Percentiles rank a stretch among this genome's conserved stretches.
Conservation (phyloP, 345 rosid species). For the Passiflora organensis region DNA sequence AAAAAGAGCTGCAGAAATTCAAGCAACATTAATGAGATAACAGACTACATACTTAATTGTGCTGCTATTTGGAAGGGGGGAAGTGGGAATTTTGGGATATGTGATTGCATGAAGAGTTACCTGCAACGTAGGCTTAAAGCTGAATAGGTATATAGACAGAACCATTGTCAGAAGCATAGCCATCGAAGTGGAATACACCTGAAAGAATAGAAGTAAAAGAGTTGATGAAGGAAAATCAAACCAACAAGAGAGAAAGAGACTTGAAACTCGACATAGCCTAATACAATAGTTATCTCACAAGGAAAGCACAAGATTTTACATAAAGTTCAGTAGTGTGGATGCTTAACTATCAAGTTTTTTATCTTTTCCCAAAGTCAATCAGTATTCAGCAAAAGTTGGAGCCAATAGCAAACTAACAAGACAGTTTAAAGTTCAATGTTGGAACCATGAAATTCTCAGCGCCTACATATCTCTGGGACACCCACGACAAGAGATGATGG, state of each 20-base stretch:
- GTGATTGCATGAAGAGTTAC: constrained; percentile 18
- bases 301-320: too few relatives aligned
- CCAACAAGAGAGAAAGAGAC: not conserved
- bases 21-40: not conserved
- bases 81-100: not conserved
- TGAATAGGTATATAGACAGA: constrained; percentile 62
- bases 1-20: constrained; percentile 73
- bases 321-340: too few relatives aligned
- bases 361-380: too few relatives aligned
- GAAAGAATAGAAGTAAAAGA: not conserved
- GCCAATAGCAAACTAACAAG: too few relatives aligned
- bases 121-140: constrained; percentile 71
- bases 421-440: too few relatives aligned
- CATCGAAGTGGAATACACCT: constrained; percentile 89
- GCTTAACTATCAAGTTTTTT: too few relatives aligned
- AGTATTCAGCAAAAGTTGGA: too few relatives aligned
- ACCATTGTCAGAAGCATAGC: constrained; percentile 83
- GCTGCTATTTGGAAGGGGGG: not conserved
- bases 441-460: too few relatives aligned
- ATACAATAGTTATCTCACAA: too few relatives aligned
- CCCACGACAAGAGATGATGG: too few relatives aligned
- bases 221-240: not conserved
- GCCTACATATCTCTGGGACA: too few relatives aligned
- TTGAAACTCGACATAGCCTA: not conserved
- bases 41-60: not conserved